phyloP scores from a whole-genome alignment of 108 stramenopile species.

The Cyclostephanos tholiformis region DNA sequence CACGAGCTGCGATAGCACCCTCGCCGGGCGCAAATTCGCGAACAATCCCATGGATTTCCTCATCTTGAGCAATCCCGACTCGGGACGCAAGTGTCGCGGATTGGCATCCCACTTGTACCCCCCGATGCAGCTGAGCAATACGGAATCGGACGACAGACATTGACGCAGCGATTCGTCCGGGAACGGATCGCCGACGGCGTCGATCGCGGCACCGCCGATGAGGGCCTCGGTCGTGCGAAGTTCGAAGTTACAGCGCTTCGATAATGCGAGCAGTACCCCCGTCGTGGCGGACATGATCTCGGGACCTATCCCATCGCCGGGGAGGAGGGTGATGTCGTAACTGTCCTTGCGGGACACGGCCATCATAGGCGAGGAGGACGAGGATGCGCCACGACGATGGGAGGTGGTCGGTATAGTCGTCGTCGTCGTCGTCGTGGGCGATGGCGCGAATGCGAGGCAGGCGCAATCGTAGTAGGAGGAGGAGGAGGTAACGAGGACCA shows the following conservation, averaged over 20 bases:
- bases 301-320: constrained; percentile 93
- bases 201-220: constrained; percentile 97
- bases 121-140: constrained; percentile 95
- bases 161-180: constrained; percentile 89
- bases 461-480: neutral
- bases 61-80: constrained; percentile 96
- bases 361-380: neutral
- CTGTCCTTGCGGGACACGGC: constrained; percentile 87
- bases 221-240: constrained; percentile 92
- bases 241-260: constrained; percentile 70
- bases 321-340: constrained; percentile 84
- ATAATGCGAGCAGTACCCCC: constrained; percentile 65
- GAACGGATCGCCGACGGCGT: constrained; percentile 90
- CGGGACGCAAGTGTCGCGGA: constrained; percentile 93
- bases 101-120: constrained; percentile 98
- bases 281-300: constrained; percentile 94
- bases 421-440: neutral
- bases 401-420: no score
- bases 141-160: constrained; percentile 89
- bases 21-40: constrained; percentile 97
- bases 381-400: no score
- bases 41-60: constrained; percentile 95
- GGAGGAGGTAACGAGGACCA: neutral
- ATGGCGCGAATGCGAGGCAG: neutral
- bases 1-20: constrained; percentile 92